Evolutionary conservation across 1,284 basidiomycete species (phyloP).

Genomic region (Ceratobasidium theobromae): DNA sequence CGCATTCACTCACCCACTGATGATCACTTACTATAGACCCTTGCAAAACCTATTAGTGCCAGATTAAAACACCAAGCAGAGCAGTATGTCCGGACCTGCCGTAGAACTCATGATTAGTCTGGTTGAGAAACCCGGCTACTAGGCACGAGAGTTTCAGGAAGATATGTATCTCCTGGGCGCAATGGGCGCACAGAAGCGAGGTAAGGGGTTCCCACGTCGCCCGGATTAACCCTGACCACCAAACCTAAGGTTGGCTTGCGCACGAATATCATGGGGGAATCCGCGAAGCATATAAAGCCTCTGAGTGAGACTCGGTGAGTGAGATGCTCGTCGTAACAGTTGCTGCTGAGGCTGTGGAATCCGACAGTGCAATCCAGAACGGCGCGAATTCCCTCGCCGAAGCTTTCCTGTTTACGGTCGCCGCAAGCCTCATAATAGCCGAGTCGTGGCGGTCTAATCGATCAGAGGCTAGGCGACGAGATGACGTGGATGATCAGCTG

Average conservation of each 20-base stretch:
- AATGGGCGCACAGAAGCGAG: slow-evolving; percentile 79
- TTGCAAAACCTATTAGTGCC: slow-evolving; percentile 81
- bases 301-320: slow-evolving; percentile 78
- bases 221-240: not conserved
- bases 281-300: slow-evolving; percentile 73
- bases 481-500: slow-evolving; percentile 73
- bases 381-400: slow-evolving; percentile 85
- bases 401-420: slow-evolving; percentile 82
- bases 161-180: slow-evolving; percentile 76
- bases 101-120: too few species aligned
- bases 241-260: slow-evolving; percentile 57
- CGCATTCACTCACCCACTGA: not conserved
- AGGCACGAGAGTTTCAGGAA: slow-evolving; percentile 79
- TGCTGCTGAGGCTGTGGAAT: not conserved
- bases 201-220: not conserved
- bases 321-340: not conserved
- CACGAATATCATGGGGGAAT: slow-evolving; percentile 78
- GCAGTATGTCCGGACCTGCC: slow-evolving; percentile 54
- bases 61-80: slow-evolving; percentile 75
- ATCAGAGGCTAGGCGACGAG: slow-evolving; percentile 70
- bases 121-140: not conserved
- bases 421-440: slow-evolving; percentile 71
- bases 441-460: slow-evolving; percentile 78
- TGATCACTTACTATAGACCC: slow-evolving; percentile 53
- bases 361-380: slow-evolving; percentile 77